Percentiles rank a stretch among this genome's conserved stretches.
Evolutionary conservation across 2,329 filamentous ascomycete species (phyloP).

Genomic region (Aspergillus cejpii): DNA sequence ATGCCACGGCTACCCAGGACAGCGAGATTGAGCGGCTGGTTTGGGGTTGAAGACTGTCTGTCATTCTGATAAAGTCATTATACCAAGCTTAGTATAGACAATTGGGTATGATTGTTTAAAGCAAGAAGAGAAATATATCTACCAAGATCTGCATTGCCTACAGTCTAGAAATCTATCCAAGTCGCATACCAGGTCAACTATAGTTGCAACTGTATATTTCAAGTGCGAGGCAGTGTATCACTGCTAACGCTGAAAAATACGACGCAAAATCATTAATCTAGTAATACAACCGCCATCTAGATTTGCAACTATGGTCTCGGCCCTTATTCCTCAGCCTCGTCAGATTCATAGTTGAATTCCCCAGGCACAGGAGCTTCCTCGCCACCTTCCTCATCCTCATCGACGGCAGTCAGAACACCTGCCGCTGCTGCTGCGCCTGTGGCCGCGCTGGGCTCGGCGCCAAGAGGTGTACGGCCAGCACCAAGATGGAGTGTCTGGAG

Average conservation of each 20-base stretch:
- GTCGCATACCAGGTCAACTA: too few species aligned
- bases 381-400: slow-evolving; percentile 56
- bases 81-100: too few species aligned
- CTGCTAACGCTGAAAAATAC: slow-evolving; percentile 17
- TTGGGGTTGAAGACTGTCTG: too few species aligned
- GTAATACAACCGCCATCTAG: slow-evolving; percentile 31
- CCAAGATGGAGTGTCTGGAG: slow-evolving; percentile 31
- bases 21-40: too few species aligned
- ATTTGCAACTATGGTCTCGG: slow-evolving; percentile 10
- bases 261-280: slow-evolving; percentile 30
- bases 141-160: too few species aligned
- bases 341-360: slow-evolving; percentile 44
- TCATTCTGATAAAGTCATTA: too few species aligned
- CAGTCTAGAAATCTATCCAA: too few species aligned
- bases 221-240: slow-evolving; percentile 10
- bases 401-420: slow-evolving; percentile 75
- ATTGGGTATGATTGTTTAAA: too few species aligned
- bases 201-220: slow-evolving; percentile 6
- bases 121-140: too few species aligned
- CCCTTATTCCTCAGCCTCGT: slow-evolving; percentile 32
- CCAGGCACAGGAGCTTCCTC: slow-evolving; percentile 45
- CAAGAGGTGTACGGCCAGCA: slow-evolving; percentile 17
- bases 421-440: slow-evolving; percentile 63
- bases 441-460: slow-evolving; percentile 18
- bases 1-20: too few species aligned